Percentiles rank a stretch among this genome's conserved stretches.
Conservation (phyloP, 441 rosid genomes). For the Cnidoscolus chayamansa region DNA sequence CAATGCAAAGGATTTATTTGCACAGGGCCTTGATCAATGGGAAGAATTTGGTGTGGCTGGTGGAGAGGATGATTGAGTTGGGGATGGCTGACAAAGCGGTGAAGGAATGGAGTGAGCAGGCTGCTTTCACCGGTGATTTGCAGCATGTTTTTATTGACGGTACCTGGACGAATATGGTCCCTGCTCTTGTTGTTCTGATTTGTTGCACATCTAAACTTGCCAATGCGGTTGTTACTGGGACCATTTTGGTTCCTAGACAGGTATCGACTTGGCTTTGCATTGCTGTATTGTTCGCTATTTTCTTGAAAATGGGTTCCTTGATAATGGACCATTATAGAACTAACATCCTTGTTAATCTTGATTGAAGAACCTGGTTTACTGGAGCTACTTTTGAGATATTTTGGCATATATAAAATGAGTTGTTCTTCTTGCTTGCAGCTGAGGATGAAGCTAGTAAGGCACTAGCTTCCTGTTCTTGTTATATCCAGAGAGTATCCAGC, state of each 20-base stretch:
- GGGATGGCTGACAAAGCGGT: slow-evolving; percentile 63
- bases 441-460: slow-evolving; percentile 58
- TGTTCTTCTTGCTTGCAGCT: slow-evolving; percentile 40
- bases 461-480: slow-evolving; percentile 72
- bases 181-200: slow-evolving; percentile 53
- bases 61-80: slow-evolving; percentile 81
- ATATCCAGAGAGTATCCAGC: slow-evolving; percentile 53
- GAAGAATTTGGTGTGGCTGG: slow-evolving; percentile 61
- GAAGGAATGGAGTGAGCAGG: slow-evolving; percentile 70
- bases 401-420: background rate
- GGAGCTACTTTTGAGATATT: background rate
- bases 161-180: slow-evolving; percentile 65
- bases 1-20: slow-evolving; percentile 62
- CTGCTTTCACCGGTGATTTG: slow-evolving; percentile 53
- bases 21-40: slow-evolving; percentile 63
- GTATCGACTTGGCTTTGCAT: slow-evolving; percentile 25
- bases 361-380: background rate
- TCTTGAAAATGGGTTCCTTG: background rate
- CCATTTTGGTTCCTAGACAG: slow-evolving; percentile 61
- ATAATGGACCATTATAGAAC: background rate
- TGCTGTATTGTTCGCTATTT: background rate
- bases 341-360: background rate
- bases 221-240: slow-evolving; percentile 56
- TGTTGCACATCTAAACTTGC: slow-evolving; percentile 63
- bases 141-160: slow-evolving; percentile 62